Conservation (phyloP, 495 filamentous ascomycete genomes). For the Rhypophila decipiens region DNA sequence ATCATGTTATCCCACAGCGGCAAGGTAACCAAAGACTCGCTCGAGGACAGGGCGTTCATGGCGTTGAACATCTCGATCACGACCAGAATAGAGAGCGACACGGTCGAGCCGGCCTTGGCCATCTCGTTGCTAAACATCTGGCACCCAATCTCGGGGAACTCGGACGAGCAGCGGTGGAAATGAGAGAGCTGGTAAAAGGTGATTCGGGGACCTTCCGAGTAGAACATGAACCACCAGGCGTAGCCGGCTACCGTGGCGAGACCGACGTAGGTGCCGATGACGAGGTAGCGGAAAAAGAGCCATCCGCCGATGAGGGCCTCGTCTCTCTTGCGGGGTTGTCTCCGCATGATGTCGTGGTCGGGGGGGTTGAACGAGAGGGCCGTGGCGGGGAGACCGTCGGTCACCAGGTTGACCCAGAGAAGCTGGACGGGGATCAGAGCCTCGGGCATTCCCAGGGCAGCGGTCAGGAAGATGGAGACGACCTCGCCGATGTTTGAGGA, state of each 20-base stretch:
- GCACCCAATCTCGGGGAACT: slow-evolving; percentile 90
- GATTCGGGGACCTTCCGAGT: slow-evolving; percentile 86
- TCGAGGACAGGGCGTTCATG: slow-evolving; percentile 95
- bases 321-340: slow-evolving; percentile 83
- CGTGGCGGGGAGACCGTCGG: slow-evolving; percentile 93
- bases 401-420: slow-evolving; percentile 98
- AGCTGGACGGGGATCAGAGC: slow-evolving; percentile 96
- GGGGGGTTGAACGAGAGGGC: slow-evolving; percentile 96
- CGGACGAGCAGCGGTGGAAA: slow-evolving; percentile 84
- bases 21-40: slow-evolving; percentile 88
- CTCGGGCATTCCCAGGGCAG: slow-evolving; percentile 95
- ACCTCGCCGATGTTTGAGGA: slow-evolving; percentile 99
- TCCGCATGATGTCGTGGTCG: slow-evolving; percentile 94
- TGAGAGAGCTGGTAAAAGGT: slow-evolving; percentile 86
- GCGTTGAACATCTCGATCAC: slow-evolving; percentile 99
- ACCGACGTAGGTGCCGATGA: slow-evolving; percentile 93
- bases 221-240: slow-evolving; percentile 99
- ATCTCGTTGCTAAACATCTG: slow-evolving; percentile 88
- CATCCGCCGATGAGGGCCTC: slow-evolving; percentile 88
- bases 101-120: slow-evolving; percentile 88
- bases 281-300: slow-evolving; percentile 96
- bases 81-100: slow-evolving; percentile 84
- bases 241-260: slow-evolving; percentile 94
- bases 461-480: slow-evolving; percentile 98
- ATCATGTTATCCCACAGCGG: slow-evolving; percentile 96